Percentiles rank a stretch among this genome's conserved stretches.
Conservation (phyloP, 78 protist species). For the Dictyostelium purpureum region DNA sequence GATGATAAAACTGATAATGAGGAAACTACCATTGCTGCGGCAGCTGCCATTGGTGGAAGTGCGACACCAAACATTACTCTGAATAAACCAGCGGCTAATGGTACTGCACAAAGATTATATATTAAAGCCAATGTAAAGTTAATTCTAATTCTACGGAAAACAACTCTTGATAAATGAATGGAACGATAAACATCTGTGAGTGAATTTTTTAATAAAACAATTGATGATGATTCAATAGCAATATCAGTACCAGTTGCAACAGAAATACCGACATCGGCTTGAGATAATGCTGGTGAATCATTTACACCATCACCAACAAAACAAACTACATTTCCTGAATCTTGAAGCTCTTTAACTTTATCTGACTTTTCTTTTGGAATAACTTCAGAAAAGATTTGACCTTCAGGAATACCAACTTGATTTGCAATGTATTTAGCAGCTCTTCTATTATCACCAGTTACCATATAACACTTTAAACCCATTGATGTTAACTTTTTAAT, state of each 20-base stretch:
- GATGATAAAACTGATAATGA: constrained; percentile 73
- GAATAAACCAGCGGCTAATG: constrained; percentile 85
- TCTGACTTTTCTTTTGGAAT: constrained; percentile 90
- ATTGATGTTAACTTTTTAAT: constrained; percentile 41
- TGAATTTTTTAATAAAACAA: constrained; percentile 81
- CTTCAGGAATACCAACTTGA: constrained; percentile 46
- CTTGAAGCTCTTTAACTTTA: constrained; percentile 84
- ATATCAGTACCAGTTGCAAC: constrained; percentile 92
- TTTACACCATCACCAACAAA: constrained; percentile 97
- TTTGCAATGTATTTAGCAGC: constrained; percentile 52
- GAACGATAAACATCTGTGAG: constrained; percentile 88
- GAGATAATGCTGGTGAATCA: constrained; percentile 90
- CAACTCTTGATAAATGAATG: constrained; percentile 83
- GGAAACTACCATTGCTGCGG: constrained; percentile 73
- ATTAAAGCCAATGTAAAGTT: constrained; percentile 93
- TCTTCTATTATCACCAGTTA: constrained; percentile 93
- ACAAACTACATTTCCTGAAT: constrained; percentile 79
- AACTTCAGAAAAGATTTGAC: constrained; percentile 72
- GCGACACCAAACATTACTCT: constrained; percentile 52
- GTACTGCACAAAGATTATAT: constrained; percentile 88
- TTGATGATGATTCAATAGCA: constrained; percentile 92
- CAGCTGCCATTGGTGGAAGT: constrained; percentile 81
- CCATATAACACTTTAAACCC: constrained; percentile 80
- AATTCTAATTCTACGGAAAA: constrained; percentile 84
- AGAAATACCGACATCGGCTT: constrained; percentile 92